These are phyloP conservation scores for Apiotrichum laibachii DNA, from an alignment of 1,284 basidiomycete genomes.

Conservation along the genomic window DNA sequence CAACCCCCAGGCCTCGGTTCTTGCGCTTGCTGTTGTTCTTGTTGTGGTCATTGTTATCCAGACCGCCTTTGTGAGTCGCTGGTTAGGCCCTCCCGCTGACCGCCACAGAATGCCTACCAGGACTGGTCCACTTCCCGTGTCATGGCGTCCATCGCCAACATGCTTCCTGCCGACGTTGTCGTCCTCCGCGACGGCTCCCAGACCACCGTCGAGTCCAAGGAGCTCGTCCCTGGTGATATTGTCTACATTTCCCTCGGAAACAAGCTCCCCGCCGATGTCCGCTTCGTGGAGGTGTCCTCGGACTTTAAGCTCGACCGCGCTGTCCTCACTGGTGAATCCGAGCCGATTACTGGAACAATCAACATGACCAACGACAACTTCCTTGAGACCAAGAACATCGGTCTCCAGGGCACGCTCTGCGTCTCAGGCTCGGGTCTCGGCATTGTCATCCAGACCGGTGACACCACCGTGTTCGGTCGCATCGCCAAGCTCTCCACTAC, in stretches of 20 bases:
- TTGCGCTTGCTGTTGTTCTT: conserved; percentile 54
- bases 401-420: conserved; percentile 64
- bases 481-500: conserved; percentile 59
- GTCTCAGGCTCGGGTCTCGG: conserved; percentile 59
- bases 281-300: conserved; percentile 54
- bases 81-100: neutral
- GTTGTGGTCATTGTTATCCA: conserved; percentile 54
- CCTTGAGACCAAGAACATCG: conserved; percentile 64
- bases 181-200: conserved; percentile 49
- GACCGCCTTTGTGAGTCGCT: conserved; percentile 44
- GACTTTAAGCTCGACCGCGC: conserved; percentile 64
- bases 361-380: conserved; percentile 59
- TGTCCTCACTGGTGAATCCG: conserved; percentile 63
- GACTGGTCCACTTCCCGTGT: conserved; percentile 52
- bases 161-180: conserved; percentile 52
- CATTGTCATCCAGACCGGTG: conserved; percentile 61
- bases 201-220: conserved; percentile 35
- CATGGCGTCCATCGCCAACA: conserved; percentile 53
- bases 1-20: conserved; percentile 51
- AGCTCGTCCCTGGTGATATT: conserved; percentile 51
- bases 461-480: conserved; percentile 61
- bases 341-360: conserved; percentile 58
- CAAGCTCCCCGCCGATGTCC: conserved; percentile 57
- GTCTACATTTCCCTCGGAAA: conserved; percentile 48
- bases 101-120: conserved; percentile 17